Evolutionary conservation across 768 basidiomycete species (phyloP), one percentile per base, ranked within the genome.

Genomic region (Paxillus involutus): DNA sequence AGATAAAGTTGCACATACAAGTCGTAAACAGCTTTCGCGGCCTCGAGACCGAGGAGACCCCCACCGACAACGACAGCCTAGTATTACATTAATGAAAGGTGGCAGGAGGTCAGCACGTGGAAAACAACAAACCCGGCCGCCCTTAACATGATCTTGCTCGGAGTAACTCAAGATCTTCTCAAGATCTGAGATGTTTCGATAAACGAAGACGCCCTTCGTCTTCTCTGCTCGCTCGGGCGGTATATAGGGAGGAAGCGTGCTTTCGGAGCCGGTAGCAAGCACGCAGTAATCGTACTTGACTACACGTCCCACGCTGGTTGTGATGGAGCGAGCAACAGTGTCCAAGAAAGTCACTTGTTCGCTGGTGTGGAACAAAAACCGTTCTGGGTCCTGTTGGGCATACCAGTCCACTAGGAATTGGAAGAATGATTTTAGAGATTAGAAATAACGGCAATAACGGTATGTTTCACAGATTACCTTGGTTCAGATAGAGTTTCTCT

Each of bases 11-110:
- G 36, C 35, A 64, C 68, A 17, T 48, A 69, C 62, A 87, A 70
- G 64, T 89, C 88, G 59, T 81, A 80, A 7, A 81, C 75, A 0
- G 86, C 88, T 62, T 89, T 89, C 3, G 87, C 88, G 3, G 88
- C 86, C 69, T 89, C 88, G 32, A 90, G 71, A 11, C 87, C 88
- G 16, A 89, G 77, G 11, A 90, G 66, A 9, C 87, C 88, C 9
- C 88, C 88, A 17, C 88, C 88, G 13, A 90, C 76, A 3, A 89
- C 79, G 1, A 77, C 74, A 10, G 35, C 35, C 35, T 35, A 35
- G 17, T 40, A 10, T 17, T 40, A 17, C n/a, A 40, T 40, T 40
- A 40, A 13, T 17, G 6, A 19, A 11, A 7, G 16, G 6, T 17
- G 39, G 17, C 16, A 40, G 37, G 14, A 19, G 16, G n/a, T 42